Base-by-base conservation (phyloP, 1,284 basidiomycete genomes). In the Boletus smithii region DNA sequence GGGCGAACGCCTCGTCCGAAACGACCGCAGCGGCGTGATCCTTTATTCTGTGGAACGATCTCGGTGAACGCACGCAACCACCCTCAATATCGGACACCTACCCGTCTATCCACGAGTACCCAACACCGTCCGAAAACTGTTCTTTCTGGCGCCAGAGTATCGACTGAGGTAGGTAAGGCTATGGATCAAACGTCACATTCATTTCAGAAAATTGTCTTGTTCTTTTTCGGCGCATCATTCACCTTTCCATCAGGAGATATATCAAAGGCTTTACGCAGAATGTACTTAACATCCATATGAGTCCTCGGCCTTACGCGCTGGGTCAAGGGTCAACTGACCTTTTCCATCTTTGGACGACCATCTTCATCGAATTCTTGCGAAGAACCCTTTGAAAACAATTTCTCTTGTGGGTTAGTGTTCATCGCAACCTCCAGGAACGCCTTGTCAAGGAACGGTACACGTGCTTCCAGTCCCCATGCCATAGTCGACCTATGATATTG, bases 71-170 rank as follows among this genome's bases (percentile, higher is more conserved):
- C 8, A 31, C 22, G 29, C 13, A 2, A 52, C 40, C 17, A n/a
- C n/a, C n/a, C n/a, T n/a, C n/a, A n/a, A n/a, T n/a, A n/a, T n/a
- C n/a, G n/a, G 26, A 13, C 3, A 59, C 77, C 40, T 63, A 88
- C 82, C 95, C 94, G 63, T 99, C 97, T 64, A 99, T 99, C 97
- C 97, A 99, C 37, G 92, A 97, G 73, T 99, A 99, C 23, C 97
- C 97, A 48, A 99, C 97, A 51, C 97, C 97, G 66, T 99, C 97
- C 10, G 93, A 97, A 75, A 99, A 99, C 65, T 98, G 95, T 71
- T 99, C 97, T 71, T 99, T 99, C 69, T 99, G 97, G 53, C 97
- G 82, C 97, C 97, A 99, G 33, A 99, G 79, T 60, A 99, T 98
- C 29, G 88, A 90, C 53, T 81, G 81, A 17, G 97, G 97, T 45